These are phyloP conservation scores for Candida pseudoglaebosa DNA, from an alignment of 805 yeast genomes.

Conservation along the genomic window DNA sequence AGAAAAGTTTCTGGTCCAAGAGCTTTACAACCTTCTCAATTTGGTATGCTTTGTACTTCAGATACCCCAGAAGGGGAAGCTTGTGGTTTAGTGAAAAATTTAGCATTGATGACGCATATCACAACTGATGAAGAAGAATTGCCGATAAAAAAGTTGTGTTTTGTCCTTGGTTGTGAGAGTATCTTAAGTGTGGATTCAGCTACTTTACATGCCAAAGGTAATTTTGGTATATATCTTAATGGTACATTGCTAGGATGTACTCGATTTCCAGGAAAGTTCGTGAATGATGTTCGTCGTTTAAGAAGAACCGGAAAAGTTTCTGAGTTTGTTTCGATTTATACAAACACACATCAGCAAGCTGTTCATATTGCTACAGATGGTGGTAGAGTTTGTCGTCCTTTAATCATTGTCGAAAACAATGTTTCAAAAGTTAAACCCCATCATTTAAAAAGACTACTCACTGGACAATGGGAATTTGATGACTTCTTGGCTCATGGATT, in stretches of 20 bases:
- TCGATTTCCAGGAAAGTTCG: constrained; percentile 80
- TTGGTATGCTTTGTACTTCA: constrained; percentile 97
- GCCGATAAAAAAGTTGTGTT: constrained; percentile 77
- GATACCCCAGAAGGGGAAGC: constrained; percentile 99
- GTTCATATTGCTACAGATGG: constrained; percentile 99
- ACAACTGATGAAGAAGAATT: constrained; percentile 97
- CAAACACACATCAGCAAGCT: constrained; percentile 84
- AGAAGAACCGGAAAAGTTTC: constrained; percentile 85
- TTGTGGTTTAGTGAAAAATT: constrained; percentile 94
- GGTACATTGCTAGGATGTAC: constrained; percentile 95
- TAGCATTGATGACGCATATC: constrained; percentile 97
- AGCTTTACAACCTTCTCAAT: constrained; percentile 97
- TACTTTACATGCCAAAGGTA: constrained; percentile 69
- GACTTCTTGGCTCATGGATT: constrained; percentile 82
- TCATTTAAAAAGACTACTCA: constrained; percentile 60
- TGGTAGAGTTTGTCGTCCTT: constrained; percentile 95
- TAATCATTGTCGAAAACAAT: constrained; percentile 76
- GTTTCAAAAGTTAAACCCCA: constrained; percentile 64
- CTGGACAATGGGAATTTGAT: constrained; percentile 82
- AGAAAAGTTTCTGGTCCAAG: constrained; percentile 98
- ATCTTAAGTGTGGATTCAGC: constrained; percentile 78
- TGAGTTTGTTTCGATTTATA: constrained; percentile 86
- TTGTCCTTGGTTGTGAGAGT: constrained; percentile 84
- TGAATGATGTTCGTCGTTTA: constrained; percentile 67
- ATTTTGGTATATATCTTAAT: constrained; percentile 81